Percentiles rank a stretch among this genome's conserved stretches.
Conservation (phyloP, 768 basidiomycete genomes). For the Naganishia vaughanmartiniae region DNA sequence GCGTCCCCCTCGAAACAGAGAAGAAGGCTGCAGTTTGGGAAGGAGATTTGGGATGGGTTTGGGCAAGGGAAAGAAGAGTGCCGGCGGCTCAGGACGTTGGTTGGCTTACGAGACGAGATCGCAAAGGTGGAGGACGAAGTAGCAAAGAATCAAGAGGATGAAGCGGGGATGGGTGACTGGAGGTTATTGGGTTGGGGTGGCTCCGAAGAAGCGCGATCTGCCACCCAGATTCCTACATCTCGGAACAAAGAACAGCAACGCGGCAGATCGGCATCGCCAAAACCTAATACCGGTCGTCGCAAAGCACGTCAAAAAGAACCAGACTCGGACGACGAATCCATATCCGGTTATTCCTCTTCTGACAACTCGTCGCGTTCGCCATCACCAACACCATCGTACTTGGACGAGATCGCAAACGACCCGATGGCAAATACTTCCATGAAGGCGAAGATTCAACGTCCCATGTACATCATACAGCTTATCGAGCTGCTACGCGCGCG, state of each 20-base stretch:
- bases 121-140: constrained; percentile 33
- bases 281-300: background rate
- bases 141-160: background rate
- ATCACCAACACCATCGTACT: constrained; percentile 76
- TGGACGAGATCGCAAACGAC: constrained; percentile 79
- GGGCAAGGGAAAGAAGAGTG: constrained; percentile 67
- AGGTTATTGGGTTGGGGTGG: constrained; percentile 45
- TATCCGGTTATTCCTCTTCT: constrained; percentile 70
- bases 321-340: constrained; percentile 80
- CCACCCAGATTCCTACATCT: background rate
- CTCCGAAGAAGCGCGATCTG: background rate
- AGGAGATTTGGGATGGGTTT: constrained; percentile 70
- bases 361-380: constrained; percentile 65
- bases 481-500: constrained; percentile 69
- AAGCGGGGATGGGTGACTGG: background rate
- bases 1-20: background rate
- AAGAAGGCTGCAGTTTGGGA: constrained; percentile 61
- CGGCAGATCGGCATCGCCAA: constrained; percentile 5
- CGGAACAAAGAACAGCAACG: background rate
- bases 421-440: constrained; percentile 70
- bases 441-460: constrained; percentile 62
- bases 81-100: constrained; percentile 58
- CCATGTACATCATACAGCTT: constrained; percentile 86
- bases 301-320: constrained; percentile 35
- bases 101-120: constrained; percentile 35